Percentiles rank a stretch among this genome's conserved stretches.
Evolutionary conservation across 2,329 filamentous ascomycete species (phyloP).

Genomic region (Aspergillus sp.): DNA sequence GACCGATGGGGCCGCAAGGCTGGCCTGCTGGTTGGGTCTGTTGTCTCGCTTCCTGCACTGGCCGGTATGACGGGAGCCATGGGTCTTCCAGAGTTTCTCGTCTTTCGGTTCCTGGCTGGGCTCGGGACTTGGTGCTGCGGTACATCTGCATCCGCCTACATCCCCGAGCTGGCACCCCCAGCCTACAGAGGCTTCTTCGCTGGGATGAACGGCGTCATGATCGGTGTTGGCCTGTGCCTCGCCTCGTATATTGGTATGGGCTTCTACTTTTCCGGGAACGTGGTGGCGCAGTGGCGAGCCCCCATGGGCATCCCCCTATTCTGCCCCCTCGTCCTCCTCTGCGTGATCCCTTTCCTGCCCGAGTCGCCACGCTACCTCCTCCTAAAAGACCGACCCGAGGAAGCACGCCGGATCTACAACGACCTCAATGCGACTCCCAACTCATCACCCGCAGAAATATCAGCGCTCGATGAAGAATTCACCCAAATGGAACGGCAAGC

Average conservation of each 20-base stretch:
- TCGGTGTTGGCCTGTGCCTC: not conserved
- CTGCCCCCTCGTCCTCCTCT: not conserved
- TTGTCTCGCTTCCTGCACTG: not conserved
- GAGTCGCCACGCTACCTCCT: not conserved
- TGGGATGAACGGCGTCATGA: not conserved
- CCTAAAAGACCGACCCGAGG: not conserved
- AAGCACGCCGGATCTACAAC: not conserved
- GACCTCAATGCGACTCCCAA: not conserved
- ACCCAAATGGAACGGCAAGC: not conserved
- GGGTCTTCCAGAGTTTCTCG: not conserved
- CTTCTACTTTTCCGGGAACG: not conserved
- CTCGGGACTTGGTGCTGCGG: not conserved
- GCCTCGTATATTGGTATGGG: not conserved
- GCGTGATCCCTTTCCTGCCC: not conserved
- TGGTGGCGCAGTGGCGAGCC: not conserved
- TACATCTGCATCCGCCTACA: not conserved
- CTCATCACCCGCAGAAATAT: not conserved
- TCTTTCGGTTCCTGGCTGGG: not conserved
- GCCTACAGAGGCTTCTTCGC: not conserved
- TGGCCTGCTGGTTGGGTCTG: not conserved
- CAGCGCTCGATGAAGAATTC: not conserved
- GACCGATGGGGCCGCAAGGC: slow-evolving; percentile 2
- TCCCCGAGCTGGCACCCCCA: slow-evolving; percentile 1
- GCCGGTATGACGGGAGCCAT: not conserved
- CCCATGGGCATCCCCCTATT: not conserved